A percentile compares a stretch with the other conserved stretches of the same genome.
Evolutionary conservation across 169 alveolate species (phyloP).

Genomic region (Theileria annulata): DNA sequence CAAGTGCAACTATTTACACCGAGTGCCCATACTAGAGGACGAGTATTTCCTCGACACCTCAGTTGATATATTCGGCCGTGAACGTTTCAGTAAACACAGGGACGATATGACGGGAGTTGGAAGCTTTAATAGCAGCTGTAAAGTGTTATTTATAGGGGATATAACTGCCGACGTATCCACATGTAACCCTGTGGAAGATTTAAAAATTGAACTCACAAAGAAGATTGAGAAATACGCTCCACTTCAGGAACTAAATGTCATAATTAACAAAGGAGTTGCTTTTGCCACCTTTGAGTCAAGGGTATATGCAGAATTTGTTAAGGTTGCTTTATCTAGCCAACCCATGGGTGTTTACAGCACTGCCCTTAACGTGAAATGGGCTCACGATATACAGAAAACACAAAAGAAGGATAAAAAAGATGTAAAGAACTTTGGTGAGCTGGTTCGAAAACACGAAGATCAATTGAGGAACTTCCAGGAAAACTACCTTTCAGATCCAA

Average conservation of each 20-base stretch:
- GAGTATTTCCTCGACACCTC: conserved; percentile 88
- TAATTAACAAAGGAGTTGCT: conserved; percentile 91
- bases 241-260: conserved; percentile 89
- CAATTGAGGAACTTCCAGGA: conserved; percentile 61
- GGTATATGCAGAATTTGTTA: conserved; percentile 98
- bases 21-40: conserved; percentile 94
- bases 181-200: conserved; percentile 84
- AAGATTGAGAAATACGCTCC: conserved; percentile 95
- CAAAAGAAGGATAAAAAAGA: conserved; percentile 48
- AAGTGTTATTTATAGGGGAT: conserved; percentile 92
- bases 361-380: conserved; percentile 96
- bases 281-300: conserved; percentile 92
- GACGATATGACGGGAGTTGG: conserved; percentile 99
- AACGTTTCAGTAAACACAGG: conserved; percentile 91
- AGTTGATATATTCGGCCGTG: conserved; percentile 97
- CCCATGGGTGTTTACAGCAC: conserved; percentile 85
- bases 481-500: conserved; percentile 39
- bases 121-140: conserved; percentile 92
- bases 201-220: conserved; percentile 89
- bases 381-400: conserved; percentile 74
- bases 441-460: conserved; percentile 53
- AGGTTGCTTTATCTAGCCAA: conserved; percentile 97
- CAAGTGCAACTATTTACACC: conserved; percentile 93
- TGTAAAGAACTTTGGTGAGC: conserved; percentile 30
- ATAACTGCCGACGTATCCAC: conserved; percentile 82